Evolutionary conservation across 1,139 yeast genomes (phyloP).

Genomic region (Yamadazyma kanchanaburiensis): DNA sequence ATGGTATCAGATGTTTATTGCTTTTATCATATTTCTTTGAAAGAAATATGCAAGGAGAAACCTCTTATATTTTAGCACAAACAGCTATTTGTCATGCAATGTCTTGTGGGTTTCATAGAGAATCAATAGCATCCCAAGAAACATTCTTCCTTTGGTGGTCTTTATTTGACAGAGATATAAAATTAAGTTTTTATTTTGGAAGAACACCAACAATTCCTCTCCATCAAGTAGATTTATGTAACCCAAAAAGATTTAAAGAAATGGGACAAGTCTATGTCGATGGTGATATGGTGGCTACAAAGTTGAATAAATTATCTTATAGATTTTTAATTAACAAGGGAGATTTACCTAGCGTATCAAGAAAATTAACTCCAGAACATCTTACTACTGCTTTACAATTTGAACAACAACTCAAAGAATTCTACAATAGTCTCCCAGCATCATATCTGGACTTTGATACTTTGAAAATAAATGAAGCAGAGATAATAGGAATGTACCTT

Average conservation of each 20-base stretch:
- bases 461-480: constrained; percentile 5
- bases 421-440: constrained; percentile 3
- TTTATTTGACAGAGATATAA: constrained; percentile 11
- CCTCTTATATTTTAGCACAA: constrained; percentile 39
- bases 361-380: constrained; percentile 4
- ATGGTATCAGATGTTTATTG: constrained; percentile 38
- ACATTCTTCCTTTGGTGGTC: constrained; percentile 15
- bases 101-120: constrained; percentile 42
- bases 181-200: constrained; percentile 12
- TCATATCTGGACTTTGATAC: not conserved
- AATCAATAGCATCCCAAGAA: constrained; percentile 20
- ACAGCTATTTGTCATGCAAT: constrained; percentile 42
- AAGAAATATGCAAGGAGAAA: constrained; percentile 40
- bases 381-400: constrained; percentile 4
- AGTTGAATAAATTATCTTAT: constrained; percentile 8
- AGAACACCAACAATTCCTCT: constrained; percentile 11
- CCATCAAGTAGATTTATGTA: constrained; percentile 7
- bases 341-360: constrained; percentile 5
- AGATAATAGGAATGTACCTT: constrained; percentile 5
- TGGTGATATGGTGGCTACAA: constrained; percentile 3
- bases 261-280: constrained; percentile 1
- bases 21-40: constrained; percentile 39
- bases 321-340: constrained; percentile 3
- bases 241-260: constrained; percentile 4
- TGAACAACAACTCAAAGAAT: constrained; percentile 3